Evolutionary conservation across 768 basidiomycete genomes (phyloP), one percentile per base, ranked within the genome.

Genomic region (Boletus patriciae): DNA sequence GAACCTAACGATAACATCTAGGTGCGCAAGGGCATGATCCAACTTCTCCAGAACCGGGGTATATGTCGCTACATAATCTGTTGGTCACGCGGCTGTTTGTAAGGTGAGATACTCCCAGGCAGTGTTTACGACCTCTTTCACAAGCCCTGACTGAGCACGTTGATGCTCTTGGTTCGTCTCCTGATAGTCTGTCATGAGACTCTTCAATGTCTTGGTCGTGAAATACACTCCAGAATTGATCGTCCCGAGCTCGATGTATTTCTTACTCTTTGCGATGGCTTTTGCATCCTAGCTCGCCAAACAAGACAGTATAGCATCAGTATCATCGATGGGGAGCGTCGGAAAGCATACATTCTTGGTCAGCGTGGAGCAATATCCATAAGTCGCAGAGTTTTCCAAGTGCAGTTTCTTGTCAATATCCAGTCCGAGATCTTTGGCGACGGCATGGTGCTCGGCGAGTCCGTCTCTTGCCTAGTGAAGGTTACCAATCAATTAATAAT

Each of bases 351-450:
- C 96, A 60, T 87, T 90, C 68, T 97, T 95, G 1, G 95, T 95
- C 43, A 98, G 70, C 27, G 97, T 77, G 74, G 98, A 92, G 64
- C 91, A 94, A 69, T 98, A 96, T 2, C 94, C 94, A 66, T 96
- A 92, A 1, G 85, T 83, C 54, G 82, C 80, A 51, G 88, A 91
- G 64, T 95, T 94, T 75, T 99, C 97, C 29, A n/a, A n/a, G 71
- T 98, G 97, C 12, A 99, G 73, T 74, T 98, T 98, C 76, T 96
- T 96, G 71, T 97, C 92, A 3, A 93, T 80, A 15, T 96, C 94
- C 10, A 99, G 63, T 10, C 79, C 82, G 7, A 98, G 78, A 38
- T 91, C 90, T 8, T 77, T 71, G 7, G 88, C 88, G 0, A 85
- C 87, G 2, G 76, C 65, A 8, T 76, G 72, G 70, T 98, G 95